A percentile compares a stretch with the other conserved stretches of the same genome.
Evolutionary conservation across 2,329 filamentous ascomycete genomes (phyloP).

Genomic region (Neospermospora avenae): DNA sequence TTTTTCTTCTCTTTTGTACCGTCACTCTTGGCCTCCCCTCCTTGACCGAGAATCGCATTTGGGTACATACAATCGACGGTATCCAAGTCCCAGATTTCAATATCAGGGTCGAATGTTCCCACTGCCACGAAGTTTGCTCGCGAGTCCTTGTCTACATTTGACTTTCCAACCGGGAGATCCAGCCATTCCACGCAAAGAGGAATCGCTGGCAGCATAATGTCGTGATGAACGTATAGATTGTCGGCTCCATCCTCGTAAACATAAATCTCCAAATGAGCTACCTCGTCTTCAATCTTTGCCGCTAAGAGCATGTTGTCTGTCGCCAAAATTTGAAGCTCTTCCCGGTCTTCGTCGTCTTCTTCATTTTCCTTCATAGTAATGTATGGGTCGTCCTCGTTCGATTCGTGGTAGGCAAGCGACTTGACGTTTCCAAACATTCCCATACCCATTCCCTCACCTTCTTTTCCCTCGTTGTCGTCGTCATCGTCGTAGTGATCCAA

Average conservation of each 20-base stretch:
- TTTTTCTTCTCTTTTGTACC: conserved; percentile 56
- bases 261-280: conserved; percentile 94
- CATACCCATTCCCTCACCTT: conserved; percentile 63
- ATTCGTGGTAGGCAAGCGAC: conserved; percentile 88
- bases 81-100: conserved; percentile 97
- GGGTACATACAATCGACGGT: conserved; percentile 97
- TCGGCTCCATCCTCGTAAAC: conserved; percentile 94
- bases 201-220: conserved; percentile 97
- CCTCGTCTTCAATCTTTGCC: conserved; percentile 93
- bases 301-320: conserved; percentile 92
- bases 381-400: conserved; percentile 93
- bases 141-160: conserved; percentile 56
- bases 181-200: conserved; percentile 95
- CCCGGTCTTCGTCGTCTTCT: conserved; percentile 73
- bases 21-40: conserved; percentile 45
- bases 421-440: conserved; percentile 96
- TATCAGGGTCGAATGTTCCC: conserved; percentile 96
- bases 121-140: conserved; percentile 90
- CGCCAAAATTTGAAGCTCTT: conserved; percentile 88
- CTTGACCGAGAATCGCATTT: conserved; percentile 88
- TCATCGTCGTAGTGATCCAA: conserved; percentile 96
- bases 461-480: conserved; percentile 64
- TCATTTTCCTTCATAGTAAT: conserved; percentile 76
- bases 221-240: conserved; percentile 98
- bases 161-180: conserved; percentile 81